Percentiles rank a stretch among this genome's conserved stretches.
These are phyloP conservation scores for Bullera alba DNA, from an alignment of 768 basidiomycete species.

Conservation along the genomic window DNA sequence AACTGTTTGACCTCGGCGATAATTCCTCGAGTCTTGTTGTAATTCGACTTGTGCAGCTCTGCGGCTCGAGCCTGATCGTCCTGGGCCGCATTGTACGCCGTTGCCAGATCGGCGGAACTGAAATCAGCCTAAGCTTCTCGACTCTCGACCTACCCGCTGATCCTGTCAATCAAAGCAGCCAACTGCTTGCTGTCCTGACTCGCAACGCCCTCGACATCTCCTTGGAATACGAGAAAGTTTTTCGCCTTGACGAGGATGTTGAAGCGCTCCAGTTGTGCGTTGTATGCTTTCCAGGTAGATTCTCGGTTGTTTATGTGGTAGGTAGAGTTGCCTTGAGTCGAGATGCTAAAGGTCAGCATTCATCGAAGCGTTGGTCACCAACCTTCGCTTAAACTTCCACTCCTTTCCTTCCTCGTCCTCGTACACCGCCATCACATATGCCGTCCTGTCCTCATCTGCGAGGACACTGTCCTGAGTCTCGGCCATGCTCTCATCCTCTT, in stretches of 20 bases:
- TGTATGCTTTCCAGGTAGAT: constrained; percentile 83
- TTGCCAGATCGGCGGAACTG: constrained; percentile 72
- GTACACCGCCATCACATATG: constrained; percentile 92
- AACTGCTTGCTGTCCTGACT: constrained; percentile 88
- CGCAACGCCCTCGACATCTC: constrained; percentile 96
- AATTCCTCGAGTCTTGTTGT: constrained; percentile 86
- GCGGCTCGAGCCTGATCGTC: constrained; percentile 81
- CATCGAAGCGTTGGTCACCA: constrained; percentile 46
- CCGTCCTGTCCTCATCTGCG: constrained; percentile 78
- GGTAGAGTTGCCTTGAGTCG: constrained; percentile 76
- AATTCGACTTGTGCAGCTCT: constrained; percentile 89
- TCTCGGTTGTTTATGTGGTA: constrained; percentile 75
- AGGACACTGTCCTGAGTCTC: constrained; percentile 48
- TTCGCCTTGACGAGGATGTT: constrained; percentile 98
- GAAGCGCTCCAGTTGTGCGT: constrained; percentile 73
- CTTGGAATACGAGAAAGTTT: constrained; percentile 98
- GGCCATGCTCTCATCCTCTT: constrained; percentile 42
- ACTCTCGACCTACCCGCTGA: constrained; percentile 64
- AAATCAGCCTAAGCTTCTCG: not conserved
- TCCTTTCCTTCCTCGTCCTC: constrained; percentile 69
- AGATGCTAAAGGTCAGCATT: constrained; percentile 57
- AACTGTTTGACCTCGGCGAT: constrained; percentile 94
- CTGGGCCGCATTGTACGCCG: constrained; percentile 83
- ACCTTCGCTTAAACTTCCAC: constrained; percentile 89
- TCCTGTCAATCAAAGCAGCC: constrained; percentile 85